Evolutionary conservation across 208 protist species (phyloP), one percentile per base, ranked within the genome.

Genomic region (Trypanosoma platydactyli): DNA sequence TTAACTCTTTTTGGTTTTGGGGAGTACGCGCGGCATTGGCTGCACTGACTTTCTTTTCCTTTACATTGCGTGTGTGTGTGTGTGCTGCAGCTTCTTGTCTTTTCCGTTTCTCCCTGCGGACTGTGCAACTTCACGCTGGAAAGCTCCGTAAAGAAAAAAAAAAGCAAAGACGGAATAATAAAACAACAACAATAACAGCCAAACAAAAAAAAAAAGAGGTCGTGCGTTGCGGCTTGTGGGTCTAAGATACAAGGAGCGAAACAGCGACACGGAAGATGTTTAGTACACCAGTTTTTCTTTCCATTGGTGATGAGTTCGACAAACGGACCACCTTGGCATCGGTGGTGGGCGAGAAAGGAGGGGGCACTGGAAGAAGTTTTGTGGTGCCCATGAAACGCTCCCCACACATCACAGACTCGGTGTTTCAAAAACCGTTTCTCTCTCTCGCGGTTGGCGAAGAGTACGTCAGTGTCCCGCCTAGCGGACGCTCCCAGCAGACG

Each of bases 271-370:
- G 15, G 24, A 50, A 20, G 7, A 93, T 92, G 87, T 94, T 95
- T 72, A 92, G 87, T 48, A 68, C 63, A 1, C 85, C 91, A 1
- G 80, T 81, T 6, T 97, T 88, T 75, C 72, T 96, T 18, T 81
- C 76, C 49, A 74, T 95, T 50, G 89, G 89, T 5, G 92, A 97
- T 67, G 90, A 95, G 73, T 97, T 95, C 77, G 92, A 97, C 65
- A 95, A 97, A 73, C 82, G 62, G 3, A 33, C 52, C 20, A 40
- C 64, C 1, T 51, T 4, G 60, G 15, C 30, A 5, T 44, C 75
- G 7, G 42, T 41, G 4, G 16, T 70, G 22, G 27, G 18, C 11
- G 58, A 76, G 24, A 50, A 66, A 18, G 63, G 65, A 33, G 27
- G 54, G 57, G 35, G 33, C 33, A 38, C 33, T 38, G 33, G 33